Evolutionary conservation across 2,329 filamentous ascomycete species (phyloP).

Genomic region (Plectosphaerella sp.): DNA sequence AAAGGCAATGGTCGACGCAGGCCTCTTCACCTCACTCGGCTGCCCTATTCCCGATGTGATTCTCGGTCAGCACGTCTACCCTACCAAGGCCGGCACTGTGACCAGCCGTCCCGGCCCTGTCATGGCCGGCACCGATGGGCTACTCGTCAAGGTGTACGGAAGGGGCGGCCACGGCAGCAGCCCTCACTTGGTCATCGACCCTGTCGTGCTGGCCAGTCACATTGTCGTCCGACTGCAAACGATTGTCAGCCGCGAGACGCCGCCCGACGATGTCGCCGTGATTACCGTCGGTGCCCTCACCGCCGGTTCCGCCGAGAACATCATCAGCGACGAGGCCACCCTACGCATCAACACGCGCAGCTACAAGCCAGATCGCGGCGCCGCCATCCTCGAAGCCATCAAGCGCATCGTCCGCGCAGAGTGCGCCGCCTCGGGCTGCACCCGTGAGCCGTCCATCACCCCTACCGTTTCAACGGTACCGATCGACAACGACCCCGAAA

Average conservation of each 20-base stretch:
- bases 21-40: constrained; percentile 20
- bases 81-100: constrained; percentile 22
- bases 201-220: constrained; percentile 35
- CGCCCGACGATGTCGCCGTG: constrained; percentile 32
- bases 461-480: no score
- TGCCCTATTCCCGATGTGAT: constrained; percentile 27
- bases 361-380: constrained; percentile 22
- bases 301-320: constrained; percentile 35
- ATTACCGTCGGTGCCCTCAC: constrained; percentile 39
- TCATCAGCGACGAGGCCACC: constrained; percentile 36
- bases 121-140: no score
- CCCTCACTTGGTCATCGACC: constrained; percentile 40
- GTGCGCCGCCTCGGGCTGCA: constrained; percentile 17
- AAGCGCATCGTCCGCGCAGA: constrained; percentile 46
- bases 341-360: constrained; percentile 36
- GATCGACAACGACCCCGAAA: no score
- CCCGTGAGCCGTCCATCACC: no score
- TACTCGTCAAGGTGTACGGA: no score
- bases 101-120: no score
- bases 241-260: constrained; percentile 23
- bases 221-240: constrained; percentile 30
- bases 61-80: constrained; percentile 30
- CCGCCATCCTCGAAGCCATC: constrained; percentile 29
- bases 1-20: constrained; percentile 30
- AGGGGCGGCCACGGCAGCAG: no score